A percentile compares a stretch with the other conserved stretches of the same genome.
Conservation (phyloP, 2,329 filamentous ascomycete genomes). For the Ceratocystis huliohia region DNA sequence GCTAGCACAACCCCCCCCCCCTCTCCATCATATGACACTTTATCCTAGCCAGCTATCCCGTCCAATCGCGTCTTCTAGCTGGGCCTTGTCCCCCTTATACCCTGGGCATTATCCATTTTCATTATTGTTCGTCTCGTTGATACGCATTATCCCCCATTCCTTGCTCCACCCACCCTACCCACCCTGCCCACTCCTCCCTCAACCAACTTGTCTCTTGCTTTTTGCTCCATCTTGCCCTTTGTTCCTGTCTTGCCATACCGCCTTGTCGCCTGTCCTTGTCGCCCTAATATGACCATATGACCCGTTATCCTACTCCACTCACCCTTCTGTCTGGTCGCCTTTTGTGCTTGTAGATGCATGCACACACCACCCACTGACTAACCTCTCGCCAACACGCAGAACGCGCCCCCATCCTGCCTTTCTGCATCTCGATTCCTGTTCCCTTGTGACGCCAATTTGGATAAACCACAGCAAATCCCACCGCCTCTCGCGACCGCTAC, state of each 20-base stretch:
- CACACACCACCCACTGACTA: conserved; percentile 3
- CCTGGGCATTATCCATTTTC: not conserved
- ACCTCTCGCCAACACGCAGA: not conserved
- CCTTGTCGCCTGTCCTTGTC: not conserved
- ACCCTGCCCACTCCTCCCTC: not conserved
- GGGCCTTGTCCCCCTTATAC: not conserved
- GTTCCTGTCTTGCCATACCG: not conserved
- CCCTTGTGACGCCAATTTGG: not conserved
- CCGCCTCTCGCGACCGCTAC: conserved; percentile 16
- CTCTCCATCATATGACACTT: conserved; percentile 1
- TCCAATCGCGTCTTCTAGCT: not conserved
- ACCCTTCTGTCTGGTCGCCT: not conserved
- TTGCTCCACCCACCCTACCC: not conserved
- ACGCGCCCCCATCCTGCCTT: conserved; percentile 5
- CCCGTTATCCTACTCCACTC: not conserved
- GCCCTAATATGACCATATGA: not conserved
- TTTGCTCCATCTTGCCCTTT: not conserved
- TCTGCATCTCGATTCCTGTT: not conserved
- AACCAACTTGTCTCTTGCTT: not conserved
- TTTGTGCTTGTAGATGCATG: conserved; percentile 1
- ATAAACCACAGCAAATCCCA: not conserved
- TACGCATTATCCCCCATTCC: not conserved
- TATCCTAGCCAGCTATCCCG: not conserved
- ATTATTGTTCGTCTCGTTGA: not conserved
- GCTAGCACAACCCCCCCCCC: not conserved